These are phyloP conservation scores for Ophiostoma australiae DNA, from an alignment of 2,329 filamentous ascomycete genomes.

Conservation along the genomic window DNA sequence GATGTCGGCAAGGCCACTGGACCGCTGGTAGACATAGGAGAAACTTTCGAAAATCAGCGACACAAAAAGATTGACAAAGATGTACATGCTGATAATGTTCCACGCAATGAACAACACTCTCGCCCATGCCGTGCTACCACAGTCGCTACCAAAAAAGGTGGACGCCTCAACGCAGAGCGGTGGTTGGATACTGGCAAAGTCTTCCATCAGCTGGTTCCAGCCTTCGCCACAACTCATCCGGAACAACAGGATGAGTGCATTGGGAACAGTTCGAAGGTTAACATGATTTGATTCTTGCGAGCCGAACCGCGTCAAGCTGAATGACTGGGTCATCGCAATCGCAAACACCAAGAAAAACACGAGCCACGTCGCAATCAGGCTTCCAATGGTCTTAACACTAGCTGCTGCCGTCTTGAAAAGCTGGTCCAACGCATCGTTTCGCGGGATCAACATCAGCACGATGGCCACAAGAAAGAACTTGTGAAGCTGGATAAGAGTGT, in stretches of 20 bases:
- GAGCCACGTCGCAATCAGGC: constrained; percentile 92
- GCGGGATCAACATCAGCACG: constrained; percentile 82
- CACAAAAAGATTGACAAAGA: constrained; percentile 96
- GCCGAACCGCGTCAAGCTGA: constrained; percentile 88
- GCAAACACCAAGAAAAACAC: constrained; percentile 95
- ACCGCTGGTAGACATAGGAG: constrained; percentile 97
- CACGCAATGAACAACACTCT: constrained; percentile 85
- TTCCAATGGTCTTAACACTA: constrained; percentile 83
- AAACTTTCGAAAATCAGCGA: constrained; percentile 99
- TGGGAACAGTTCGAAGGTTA: constrained; percentile 91
- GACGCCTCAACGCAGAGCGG: constrained; percentile 71
- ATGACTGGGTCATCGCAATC: constrained; percentile 92
- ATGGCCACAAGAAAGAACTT: constrained; percentile 92
- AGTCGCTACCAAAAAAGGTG: constrained; percentile 82
- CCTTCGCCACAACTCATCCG: constrained; percentile 90
- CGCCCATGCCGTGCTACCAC: constrained; percentile 85
- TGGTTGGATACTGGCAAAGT: constrained; percentile 74
- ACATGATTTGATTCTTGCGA: constrained; percentile 66
- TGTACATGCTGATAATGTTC: constrained; percentile 99
- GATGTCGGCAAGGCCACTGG: constrained; percentile 83
- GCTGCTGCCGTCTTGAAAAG: constrained; percentile 98
- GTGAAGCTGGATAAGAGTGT: constrained; percentile 72
- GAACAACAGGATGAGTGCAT: constrained; percentile 88
- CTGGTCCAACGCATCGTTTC: constrained; percentile 95
- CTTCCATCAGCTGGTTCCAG: constrained; percentile 97